phyloP scores from a whole-genome alignment of 2,329 filamentous ascomycete species.

The Cryphonectria japonica region DNA sequence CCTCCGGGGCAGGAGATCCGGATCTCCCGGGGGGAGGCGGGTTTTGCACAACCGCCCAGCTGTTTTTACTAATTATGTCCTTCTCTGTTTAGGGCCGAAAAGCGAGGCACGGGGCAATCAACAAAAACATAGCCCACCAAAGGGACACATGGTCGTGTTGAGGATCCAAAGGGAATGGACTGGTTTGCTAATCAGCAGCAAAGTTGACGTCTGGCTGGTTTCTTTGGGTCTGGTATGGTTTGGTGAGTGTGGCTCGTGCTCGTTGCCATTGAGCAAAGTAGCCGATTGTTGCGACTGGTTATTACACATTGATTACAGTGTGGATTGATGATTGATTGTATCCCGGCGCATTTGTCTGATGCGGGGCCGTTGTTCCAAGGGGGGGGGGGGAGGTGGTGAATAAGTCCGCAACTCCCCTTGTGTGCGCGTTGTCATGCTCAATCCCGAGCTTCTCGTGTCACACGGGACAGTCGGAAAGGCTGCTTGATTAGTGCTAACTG shows the following conservation, averaged over 20 bases:
- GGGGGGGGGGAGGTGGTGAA: neutral
- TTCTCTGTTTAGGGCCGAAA: neutral
- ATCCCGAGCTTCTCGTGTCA: neutral
- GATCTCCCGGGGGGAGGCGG: neutral
- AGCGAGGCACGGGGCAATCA: neutral
- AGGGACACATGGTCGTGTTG: neutral
- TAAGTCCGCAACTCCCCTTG: neutral
- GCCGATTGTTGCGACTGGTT: neutral
- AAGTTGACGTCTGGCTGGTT: too few relatives aligned
- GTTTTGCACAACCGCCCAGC: neutral
- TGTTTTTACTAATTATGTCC: neutral
- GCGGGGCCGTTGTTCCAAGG: neutral
- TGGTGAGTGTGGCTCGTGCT: neutral
- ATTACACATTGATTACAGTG: neutral
- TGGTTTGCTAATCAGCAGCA: neutral
- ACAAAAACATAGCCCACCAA: neutral
- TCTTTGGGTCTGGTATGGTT: too few relatives aligned
- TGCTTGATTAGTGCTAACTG: neutral
- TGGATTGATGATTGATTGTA: neutral
- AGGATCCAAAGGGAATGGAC: neutral
- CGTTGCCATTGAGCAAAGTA: neutral
- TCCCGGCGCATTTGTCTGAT: neutral
- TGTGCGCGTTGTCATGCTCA: neutral
- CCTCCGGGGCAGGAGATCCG: neutral
- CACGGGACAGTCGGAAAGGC: neutral